These are phyloP conservation scores for Murraya koenigii DNA, from an alignment of 345 rosid species.

Conservation along the genomic window DNA sequence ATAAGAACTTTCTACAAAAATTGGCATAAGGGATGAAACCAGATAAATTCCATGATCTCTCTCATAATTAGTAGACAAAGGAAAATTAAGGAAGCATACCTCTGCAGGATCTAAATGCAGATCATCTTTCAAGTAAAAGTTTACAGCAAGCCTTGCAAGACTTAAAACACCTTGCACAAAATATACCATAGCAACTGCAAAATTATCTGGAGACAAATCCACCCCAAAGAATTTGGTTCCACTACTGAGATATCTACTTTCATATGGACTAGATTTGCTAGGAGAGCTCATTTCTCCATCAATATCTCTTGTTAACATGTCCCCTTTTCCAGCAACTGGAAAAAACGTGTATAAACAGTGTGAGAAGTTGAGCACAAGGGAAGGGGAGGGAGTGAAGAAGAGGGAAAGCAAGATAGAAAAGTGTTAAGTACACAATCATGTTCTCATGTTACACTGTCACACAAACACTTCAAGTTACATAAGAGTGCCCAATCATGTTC, in stretches of 20 bases:
- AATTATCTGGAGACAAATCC: conserved; percentile 84
- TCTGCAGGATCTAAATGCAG: conserved; percentile 98
- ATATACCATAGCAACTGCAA: conserved; percentile 96
- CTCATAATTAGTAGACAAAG: background rate
- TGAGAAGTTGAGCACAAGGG: background rate
- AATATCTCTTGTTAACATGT: conserved; percentile 34
- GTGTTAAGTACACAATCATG: background rate
- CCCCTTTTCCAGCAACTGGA: conserved; percentile 58
- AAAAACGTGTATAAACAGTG: background rate
- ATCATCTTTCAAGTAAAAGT: conserved; percentile 90
- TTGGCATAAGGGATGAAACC: background rate
- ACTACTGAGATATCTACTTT: conserved; percentile 31
- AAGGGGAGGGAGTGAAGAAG: background rate
- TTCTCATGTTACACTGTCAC: background rate
- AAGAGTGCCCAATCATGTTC: background rate
- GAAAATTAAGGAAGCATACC: conserved; percentile 39
- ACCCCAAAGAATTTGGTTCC: conserved; percentile 59
- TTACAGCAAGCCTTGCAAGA: conserved; percentile 89
- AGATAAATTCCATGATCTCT: background rate
- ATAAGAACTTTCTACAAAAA: background rate
- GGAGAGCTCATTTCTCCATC: conserved; percentile 36
- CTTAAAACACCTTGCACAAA: conserved; percentile 99
- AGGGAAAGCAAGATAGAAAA: background rate
- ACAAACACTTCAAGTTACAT: background rate
- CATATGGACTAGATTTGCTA: conserved; percentile 31